Evolutionary conservation across 345 rosid species (phyloP).

Genomic region (Noccaea bulbosa): DNA sequence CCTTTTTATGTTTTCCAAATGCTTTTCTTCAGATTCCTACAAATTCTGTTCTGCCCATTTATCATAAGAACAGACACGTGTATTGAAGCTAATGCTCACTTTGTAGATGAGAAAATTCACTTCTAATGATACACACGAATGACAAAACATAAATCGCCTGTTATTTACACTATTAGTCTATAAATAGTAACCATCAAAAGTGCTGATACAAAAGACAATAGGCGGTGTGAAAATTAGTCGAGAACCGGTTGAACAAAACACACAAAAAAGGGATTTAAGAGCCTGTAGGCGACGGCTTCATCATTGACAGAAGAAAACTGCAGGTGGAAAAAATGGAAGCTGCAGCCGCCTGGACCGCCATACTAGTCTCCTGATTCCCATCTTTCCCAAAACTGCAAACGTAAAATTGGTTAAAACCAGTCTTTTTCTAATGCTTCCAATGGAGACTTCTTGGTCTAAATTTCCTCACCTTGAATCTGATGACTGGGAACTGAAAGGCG

Average conservation of each 20-base stretch:
- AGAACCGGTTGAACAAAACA: background rate
- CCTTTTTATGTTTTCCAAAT: too few species aligned
- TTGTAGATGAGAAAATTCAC: constrained; percentile 10
- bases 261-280: constrained; percentile 47
- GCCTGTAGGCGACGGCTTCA: constrained; percentile 57
- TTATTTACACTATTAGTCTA: constrained; percentile 38
- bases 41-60: too few species aligned
- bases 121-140: constrained; percentile 40
- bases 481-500: constrained; percentile 50
- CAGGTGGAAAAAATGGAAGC: constrained; percentile 96
- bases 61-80: too few species aligned
- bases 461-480: constrained; percentile 56
- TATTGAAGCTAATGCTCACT: background rate
- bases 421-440: constrained; percentile 14
- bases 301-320: constrained; percentile 68
- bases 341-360: constrained; percentile 92
- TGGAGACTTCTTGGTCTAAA: background rate
- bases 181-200: constrained; percentile 32
- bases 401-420: constrained; percentile 5
- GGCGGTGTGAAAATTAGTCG: constrained; percentile 2
- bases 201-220: constrained; percentile 19
- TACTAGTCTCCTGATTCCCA: constrained; percentile 52
- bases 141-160: constrained; percentile 32
- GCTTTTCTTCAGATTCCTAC: too few species aligned
- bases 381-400: constrained; percentile 54